Conservation (phyloP, 306 rosid species). For the Corylus americana region DNA sequence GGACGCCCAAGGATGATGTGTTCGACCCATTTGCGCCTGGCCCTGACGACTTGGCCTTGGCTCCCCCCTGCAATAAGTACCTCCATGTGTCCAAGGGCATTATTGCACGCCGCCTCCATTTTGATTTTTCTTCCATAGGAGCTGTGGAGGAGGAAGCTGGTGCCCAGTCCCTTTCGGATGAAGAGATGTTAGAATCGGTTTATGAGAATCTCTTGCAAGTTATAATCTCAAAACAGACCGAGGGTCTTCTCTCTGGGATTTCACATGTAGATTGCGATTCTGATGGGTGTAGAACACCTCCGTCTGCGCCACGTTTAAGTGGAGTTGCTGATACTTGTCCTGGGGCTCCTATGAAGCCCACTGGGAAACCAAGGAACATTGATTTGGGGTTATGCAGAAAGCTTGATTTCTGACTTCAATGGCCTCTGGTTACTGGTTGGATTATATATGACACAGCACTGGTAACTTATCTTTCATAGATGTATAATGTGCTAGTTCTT, state of each 20-base stretch:
- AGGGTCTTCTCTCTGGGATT: slow-evolving; percentile 34
- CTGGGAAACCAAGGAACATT: slow-evolving; percentile 41
- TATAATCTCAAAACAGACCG: slow-evolving; percentile 54
- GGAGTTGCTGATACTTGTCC: slow-evolving; percentile 65
- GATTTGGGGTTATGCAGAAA: slow-evolving; percentile 60
- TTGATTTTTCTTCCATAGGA: slow-evolving; percentile 30
- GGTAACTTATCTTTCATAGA: slow-evolving; percentile 28
- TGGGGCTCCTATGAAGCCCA: slow-evolving; percentile 54
- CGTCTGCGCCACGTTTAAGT: slow-evolving; percentile 18
- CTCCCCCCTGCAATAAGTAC: slow-evolving; percentile 53
- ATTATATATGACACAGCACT: slow-evolving; percentile 15
- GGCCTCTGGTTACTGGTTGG: slow-evolving; percentile 13
- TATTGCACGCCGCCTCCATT: slow-evolving; percentile 58
- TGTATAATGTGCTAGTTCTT: slow-evolving; percentile 24
- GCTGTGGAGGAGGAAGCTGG: slow-evolving; percentile 5
- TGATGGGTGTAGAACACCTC: slow-evolving; percentile 52
- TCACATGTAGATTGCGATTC: slow-evolving; percentile 30
- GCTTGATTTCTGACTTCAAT: slow-evolving; percentile 61
- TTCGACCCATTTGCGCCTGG: slow-evolving; percentile 80
- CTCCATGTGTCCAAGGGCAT: slow-evolving; percentile 29
- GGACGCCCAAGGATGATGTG: slow-evolving; percentile 62
- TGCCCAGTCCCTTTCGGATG: slow-evolving; percentile 50
- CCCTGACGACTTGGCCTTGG: slow-evolving; percentile 44
- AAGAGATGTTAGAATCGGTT: slow-evolving; percentile 58
- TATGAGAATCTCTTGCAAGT: slow-evolving; percentile 57